Evolutionary conservation across 1,284 basidiomycete species (phyloP).

Genomic region (Chiua sp.): DNA sequence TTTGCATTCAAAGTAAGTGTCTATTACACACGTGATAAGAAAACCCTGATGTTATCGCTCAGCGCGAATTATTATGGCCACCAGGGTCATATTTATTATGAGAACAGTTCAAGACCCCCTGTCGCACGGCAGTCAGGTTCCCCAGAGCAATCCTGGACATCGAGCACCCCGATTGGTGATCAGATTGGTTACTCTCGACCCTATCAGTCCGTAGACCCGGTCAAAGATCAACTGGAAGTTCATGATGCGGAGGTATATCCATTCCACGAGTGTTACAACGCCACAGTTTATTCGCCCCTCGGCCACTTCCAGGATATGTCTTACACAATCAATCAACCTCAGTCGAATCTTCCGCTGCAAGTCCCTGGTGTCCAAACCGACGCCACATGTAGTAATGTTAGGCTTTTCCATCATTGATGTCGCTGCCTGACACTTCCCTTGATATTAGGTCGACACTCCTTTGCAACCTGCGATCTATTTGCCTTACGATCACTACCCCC

Average conservation of each 20-base stretch:
- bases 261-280: constrained; percentile 6
- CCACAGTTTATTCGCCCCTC: not conserved
- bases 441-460: constrained; percentile 9
- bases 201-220: constrained; percentile 1
- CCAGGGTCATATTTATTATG: constrained; percentile 3
- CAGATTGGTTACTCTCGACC: constrained; percentile 7
- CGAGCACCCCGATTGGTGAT: not conserved
- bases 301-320: constrained; percentile 10
- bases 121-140: not conserved
- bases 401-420: not conserved
- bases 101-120: constrained; percentile 1
- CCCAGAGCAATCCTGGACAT: constrained; percentile 6
- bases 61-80: constrained; percentile 13
- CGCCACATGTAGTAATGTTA: constrained; percentile 18
- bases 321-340: not conserved
- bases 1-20: constrained; percentile 22
- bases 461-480: not conserved
- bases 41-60: constrained; percentile 5
- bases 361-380: not conserved
- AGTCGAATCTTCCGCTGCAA: not conserved
- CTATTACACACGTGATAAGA: not conserved
- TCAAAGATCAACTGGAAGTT: constrained; percentile 3
- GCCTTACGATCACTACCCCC: too few relatives aligned
- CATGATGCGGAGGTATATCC: constrained; percentile 14
- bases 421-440: not conserved